A percentile compares a stretch with the other conserved stretches of the same genome.
Evolutionary conservation across 1,284 basidiomycete genomes (phyloP).

Genomic region (Naganishia sp.): DNA sequence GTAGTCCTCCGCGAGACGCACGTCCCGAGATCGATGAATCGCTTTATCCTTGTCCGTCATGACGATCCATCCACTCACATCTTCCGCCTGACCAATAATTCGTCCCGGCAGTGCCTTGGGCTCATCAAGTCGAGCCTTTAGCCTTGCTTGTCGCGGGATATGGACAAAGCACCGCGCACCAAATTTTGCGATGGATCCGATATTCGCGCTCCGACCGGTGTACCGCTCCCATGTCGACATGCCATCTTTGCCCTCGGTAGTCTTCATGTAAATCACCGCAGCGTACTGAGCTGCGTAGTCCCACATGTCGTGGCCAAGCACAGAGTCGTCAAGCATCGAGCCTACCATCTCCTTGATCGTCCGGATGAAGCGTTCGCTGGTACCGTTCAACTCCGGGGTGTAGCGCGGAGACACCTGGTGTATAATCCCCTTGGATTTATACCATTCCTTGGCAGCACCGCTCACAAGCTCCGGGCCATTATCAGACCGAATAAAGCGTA

Average conservation of each 20-base stretch:
- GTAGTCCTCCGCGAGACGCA: neutral
- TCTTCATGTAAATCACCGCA: neutral
- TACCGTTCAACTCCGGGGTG: constrained; percentile 45
- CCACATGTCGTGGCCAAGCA: constrained; percentile 31
- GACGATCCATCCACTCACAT: constrained; percentile 1
- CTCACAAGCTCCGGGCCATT: constrained; percentile 48
- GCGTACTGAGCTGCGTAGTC: constrained; percentile 29
- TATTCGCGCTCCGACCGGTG: neutral
- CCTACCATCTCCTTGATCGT: constrained; percentile 38
- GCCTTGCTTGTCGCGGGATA: neutral
- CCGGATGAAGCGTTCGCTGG: constrained; percentile 38
- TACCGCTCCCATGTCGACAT: neutral
- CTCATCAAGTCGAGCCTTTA: constrained; percentile 1
- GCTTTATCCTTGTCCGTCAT: neutral
- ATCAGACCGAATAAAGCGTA: constrained; percentile 50
- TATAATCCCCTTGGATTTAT: constrained; percentile 40
- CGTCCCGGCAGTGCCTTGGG: neutral
- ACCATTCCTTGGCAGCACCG: constrained; percentile 40
- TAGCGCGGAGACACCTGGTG: constrained; percentile 39
- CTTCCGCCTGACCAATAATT: neutral
- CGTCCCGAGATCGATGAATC: neutral
- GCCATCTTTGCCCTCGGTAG: constrained; percentile 1
- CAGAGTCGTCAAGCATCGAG: constrained; percentile 24
- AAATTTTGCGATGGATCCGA: neutral
- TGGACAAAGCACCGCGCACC: neutral